phyloP scores from a whole-genome alignment of 2,329 filamentous ascomycete genomes.

The Ascochyta rabiei region DNA sequence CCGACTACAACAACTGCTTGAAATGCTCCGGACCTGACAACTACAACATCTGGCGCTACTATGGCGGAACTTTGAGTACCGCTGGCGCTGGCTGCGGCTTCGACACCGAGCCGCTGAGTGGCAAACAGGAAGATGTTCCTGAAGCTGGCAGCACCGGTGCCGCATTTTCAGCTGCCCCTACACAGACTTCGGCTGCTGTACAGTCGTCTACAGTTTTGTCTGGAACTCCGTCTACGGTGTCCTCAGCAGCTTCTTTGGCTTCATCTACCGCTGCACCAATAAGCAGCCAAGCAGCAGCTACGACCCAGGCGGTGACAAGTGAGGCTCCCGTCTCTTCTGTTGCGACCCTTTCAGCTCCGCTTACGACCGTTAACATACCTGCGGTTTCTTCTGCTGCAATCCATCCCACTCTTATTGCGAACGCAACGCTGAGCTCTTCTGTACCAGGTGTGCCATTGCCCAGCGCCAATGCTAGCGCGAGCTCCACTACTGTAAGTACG shows the following conservation, averaged over 20 bases:
- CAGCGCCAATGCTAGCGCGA: conserved; percentile 21
- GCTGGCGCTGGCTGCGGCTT: conserved; percentile 36
- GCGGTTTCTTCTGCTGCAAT: background rate
- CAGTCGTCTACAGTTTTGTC: background rate
- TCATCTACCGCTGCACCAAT: conserved; percentile 1
- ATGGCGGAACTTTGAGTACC: conserved; percentile 46
- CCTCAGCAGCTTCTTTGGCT: conserved; percentile 5
- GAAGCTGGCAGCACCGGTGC: conserved; percentile 16
- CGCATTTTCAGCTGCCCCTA: conserved; percentile 12
- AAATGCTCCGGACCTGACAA: conserved; percentile 52
- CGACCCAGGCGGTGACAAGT: conserved; percentile 1
- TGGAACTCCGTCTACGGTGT: background rate
- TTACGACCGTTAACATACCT: background rate
- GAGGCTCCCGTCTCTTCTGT: conserved; percentile 9
- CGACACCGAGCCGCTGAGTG: conserved; percentile 21
- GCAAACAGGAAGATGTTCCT: conserved; percentile 28
- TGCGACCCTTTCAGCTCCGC: background rate
- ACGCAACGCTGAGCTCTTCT: conserved; percentile 11
- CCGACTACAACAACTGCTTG: conserved; percentile 54
- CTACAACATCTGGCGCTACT: conserved; percentile 55
- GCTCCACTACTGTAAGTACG: conserved; percentile 21
- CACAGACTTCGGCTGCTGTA: conserved; percentile 13
- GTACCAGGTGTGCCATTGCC: conserved; percentile 9
- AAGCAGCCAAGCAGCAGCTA: background rate
- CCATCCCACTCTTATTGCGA: background rate